A percentile compares a stretch with the other conserved stretches of the same genome.
Evolutionary conservation across 306 rosid genomes (phyloP).

Genomic region (Castanospermum australe): DNA sequence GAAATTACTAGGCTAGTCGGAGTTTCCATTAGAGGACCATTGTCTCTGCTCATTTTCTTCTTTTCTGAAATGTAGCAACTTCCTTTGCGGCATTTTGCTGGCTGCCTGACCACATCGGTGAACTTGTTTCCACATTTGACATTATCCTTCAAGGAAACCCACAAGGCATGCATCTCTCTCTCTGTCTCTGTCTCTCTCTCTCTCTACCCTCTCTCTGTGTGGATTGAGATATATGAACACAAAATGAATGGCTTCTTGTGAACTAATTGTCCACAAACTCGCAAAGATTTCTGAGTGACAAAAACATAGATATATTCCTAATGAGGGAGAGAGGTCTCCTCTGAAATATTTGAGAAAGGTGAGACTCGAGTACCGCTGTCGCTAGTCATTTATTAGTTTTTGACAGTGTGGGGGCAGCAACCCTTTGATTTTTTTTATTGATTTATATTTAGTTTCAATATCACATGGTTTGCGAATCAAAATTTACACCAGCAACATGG

Average conservation of each 20-base stretch:
- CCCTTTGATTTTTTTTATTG: too few species aligned
- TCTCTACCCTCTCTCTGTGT: not conserved
- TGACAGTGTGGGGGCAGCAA: not conserved
- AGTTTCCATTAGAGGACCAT: conserved; percentile 33
- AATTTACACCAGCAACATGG: not conserved
- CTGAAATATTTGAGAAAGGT: not conserved
- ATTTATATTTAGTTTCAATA: not conserved
- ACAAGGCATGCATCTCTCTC: conserved; percentile 54
- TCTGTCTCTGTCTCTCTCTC: conserved; percentile 31
- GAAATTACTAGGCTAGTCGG: conserved; percentile 28
- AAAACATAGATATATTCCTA: not conserved
- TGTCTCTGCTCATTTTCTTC: conserved; percentile 17
- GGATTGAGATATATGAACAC: conserved; percentile 13
- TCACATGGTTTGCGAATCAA: conserved; percentile 19
- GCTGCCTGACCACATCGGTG: conserved; percentile 43
- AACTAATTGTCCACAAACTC: not conserved
- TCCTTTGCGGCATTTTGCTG: conserved; percentile 32
- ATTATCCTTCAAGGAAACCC: conserved; percentile 63
- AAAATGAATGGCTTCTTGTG: not conserved
- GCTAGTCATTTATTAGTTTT: conserved; percentile 24
- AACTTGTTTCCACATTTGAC: conserved; percentile 58
- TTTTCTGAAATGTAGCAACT: conserved; percentile 2
- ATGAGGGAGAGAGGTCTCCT: not conserved
- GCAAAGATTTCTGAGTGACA: not conserved
- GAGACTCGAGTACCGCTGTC: not conserved